phyloP scores from a whole-genome alignment of 2,329 filamentous ascomycete species.

The Fusarium sacchari region DNA sequence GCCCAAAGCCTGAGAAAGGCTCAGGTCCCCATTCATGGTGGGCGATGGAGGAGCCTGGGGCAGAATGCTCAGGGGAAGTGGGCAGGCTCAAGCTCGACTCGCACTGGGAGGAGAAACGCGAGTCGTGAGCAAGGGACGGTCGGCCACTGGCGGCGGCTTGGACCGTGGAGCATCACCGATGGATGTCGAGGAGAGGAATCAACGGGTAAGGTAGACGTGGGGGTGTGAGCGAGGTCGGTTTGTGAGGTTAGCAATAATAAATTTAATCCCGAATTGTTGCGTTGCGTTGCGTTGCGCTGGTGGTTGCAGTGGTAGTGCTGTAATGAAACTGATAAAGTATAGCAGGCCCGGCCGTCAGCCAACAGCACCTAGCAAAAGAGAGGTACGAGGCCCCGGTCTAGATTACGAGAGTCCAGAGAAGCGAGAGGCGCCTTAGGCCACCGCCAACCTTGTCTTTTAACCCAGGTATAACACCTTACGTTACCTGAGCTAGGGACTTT shows the following conservation, averaged over 20 bases:
- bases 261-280: conserved; percentile 13
- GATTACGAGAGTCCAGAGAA: conserved; percentile 34
- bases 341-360: not conserved
- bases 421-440: conserved; percentile 32
- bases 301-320: not conserved
- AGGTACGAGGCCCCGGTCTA: conserved; percentile 28
- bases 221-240: not conserved
- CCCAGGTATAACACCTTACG: conserved; percentile 9
- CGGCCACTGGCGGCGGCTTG: conserved; percentile 40
- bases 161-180: conserved; percentile 43
- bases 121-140: conserved; percentile 40
- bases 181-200: conserved; percentile 25
- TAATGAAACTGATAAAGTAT: conserved; percentile 14
- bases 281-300: not conserved
- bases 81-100: conserved; percentile 33
- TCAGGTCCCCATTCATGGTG: conserved; percentile 91
- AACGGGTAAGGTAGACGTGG: not conserved
- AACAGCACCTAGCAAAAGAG: not conserved
- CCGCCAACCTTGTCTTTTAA: conserved; percentile 30
- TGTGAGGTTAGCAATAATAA: conserved; percentile 35
- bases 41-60: conserved; percentile 39
- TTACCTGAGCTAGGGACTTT: not conserved
- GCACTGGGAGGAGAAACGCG: conserved; percentile 33
- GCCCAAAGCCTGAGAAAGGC: conserved; percentile 90
- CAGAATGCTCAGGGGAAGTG: conserved; percentile 41